Conservation (phyloP, 1,284 basidiomycete genomes). For the Sphagnurus paluster region DNA sequence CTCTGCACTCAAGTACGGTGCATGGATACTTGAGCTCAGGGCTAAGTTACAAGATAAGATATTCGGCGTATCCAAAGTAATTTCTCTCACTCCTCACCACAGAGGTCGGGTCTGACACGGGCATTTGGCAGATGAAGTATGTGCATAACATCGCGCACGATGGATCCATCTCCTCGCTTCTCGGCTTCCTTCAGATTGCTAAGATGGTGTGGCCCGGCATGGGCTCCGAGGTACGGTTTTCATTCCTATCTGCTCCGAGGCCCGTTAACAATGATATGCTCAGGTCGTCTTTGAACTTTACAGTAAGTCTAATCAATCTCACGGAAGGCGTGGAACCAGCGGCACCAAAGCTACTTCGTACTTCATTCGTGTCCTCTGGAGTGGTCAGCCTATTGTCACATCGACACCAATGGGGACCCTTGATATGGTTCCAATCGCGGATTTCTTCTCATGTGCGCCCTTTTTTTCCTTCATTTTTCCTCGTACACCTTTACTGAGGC, state of each 20-base stretch:
- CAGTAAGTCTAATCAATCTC: conserved; percentile 20
- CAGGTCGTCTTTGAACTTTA: conserved; percentile 45
- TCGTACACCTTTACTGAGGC: background rate
- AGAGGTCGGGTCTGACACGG: background rate
- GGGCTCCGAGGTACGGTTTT: conserved; percentile 40
- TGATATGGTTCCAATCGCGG: conserved; percentile 42
- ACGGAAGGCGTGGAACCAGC: background rate
- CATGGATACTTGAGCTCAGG: conserved; percentile 43
- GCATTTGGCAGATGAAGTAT: conserved; percentile 36
- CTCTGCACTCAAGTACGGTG: conserved; percentile 40
- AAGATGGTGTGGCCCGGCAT: conserved; percentile 54
- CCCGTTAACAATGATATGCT: background rate
- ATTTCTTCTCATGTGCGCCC: conserved; percentile 38
- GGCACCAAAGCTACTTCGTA: conserved; percentile 14
- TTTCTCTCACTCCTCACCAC: background rate
- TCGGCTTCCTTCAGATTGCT: conserved; percentile 45
- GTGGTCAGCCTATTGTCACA: conserved; percentile 46
- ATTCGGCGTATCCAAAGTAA: conserved; percentile 31
- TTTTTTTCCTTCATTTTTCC: background rate
- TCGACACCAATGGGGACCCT: conserved; percentile 42
- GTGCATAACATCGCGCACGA: conserved; percentile 49
- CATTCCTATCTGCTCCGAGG: background rate
- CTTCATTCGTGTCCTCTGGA: conserved; percentile 47
- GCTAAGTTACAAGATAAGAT: conserved; percentile 36
- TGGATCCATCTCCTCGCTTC: conserved; percentile 43